Evolutionary conservation across 169 alveolate genomes (phyloP).

Genomic region (Toxoplasma gondii): DNA sequence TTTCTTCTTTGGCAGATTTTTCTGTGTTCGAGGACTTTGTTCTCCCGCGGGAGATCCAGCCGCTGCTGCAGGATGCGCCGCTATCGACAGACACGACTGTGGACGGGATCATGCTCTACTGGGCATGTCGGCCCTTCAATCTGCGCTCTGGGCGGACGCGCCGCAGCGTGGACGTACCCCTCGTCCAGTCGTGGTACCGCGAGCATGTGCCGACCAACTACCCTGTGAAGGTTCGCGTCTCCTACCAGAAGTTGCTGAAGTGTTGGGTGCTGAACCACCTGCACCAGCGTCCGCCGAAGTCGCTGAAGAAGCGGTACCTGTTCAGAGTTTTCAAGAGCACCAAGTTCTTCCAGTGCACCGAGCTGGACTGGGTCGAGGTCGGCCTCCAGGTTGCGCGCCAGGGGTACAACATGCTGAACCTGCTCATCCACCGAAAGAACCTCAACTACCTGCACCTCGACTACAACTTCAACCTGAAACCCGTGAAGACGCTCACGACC

Average conservation of each 20-base stretch:
- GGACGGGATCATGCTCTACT: constrained; percentile 87
- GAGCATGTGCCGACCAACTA: constrained; percentile 97
- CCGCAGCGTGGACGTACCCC: constrained; percentile 96
- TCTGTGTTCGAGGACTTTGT: constrained; percentile 47
- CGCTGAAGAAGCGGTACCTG: constrained; percentile 93
- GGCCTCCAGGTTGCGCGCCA: constrained; percentile 99
- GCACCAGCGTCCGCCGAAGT: constrained; percentile 94
- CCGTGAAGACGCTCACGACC: constrained; percentile 99
- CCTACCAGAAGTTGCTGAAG: constrained; percentile 97
- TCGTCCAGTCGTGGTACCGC: constrained; percentile 98
- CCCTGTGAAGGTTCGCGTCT: constrained; percentile 98
- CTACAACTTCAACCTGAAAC: constrained; percentile 99
- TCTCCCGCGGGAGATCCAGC: constrained; percentile 58
- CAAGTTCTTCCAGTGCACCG: constrained; percentile 98
- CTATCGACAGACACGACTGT: constrained; percentile 74
- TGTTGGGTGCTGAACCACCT: constrained; percentile 97
- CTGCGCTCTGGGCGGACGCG: constrained; percentile 95
- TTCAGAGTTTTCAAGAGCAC: constrained; percentile 96
- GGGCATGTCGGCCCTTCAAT: constrained; percentile 99
- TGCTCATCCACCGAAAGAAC: constrained; percentile 98
- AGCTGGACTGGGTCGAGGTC: constrained; percentile 99
- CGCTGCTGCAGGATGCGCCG: constrained; percentile 74
- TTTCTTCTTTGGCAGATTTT: constrained; percentile 15
- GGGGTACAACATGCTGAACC: constrained; percentile 99
- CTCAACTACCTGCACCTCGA: constrained; percentile 98